Evolutionary conservation across 768 basidiomycete species (phyloP).

Genomic region (Russula foetens): DNA sequence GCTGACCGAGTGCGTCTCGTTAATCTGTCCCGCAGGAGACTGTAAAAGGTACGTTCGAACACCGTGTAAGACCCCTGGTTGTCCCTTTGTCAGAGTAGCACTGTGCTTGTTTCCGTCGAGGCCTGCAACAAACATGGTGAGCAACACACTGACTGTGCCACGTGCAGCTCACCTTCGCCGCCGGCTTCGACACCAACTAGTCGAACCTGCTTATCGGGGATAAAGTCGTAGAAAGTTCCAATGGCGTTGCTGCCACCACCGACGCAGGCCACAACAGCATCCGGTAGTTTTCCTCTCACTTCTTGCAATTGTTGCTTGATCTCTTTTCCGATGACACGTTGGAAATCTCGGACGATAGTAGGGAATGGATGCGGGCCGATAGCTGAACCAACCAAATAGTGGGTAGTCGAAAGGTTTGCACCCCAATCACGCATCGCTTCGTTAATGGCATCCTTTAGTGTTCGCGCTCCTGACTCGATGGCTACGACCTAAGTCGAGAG

Average conservation of each 20-base stretch:
- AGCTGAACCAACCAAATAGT: slow-evolving; percentile 94
- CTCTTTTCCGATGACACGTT: slow-evolving; percentile 89
- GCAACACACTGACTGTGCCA: not conserved
- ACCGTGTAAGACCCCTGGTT: slow-evolving; percentile 92
- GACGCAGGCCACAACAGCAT: slow-evolving; percentile 92
- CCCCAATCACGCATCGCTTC: slow-evolving; percentile 99
- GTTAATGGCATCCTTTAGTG: slow-evolving; percentile 97
- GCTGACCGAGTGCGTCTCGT: slow-evolving; percentile 95
- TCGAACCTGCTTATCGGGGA: slow-evolving; percentile 75
- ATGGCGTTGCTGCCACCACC: slow-evolving; percentile 98
- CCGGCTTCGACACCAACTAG: slow-evolving; percentile 96
- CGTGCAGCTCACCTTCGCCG: slow-evolving; percentile 65
- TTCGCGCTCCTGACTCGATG: slow-evolving; percentile 88
- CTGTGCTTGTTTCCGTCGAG: slow-evolving; percentile 81
- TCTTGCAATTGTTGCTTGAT: slow-evolving; percentile 82
- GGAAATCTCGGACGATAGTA: slow-evolving; percentile 97
- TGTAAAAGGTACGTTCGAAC: slow-evolving; percentile 95
- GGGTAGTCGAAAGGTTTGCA: slow-evolving; percentile 86
- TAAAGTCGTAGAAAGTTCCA: slow-evolving; percentile 96
- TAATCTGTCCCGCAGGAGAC: slow-evolving; percentile 81
- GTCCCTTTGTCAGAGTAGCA: slow-evolving; percentile 86
- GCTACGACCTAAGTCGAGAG: slow-evolving; percentile 64
- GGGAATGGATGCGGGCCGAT: slow-evolving; percentile 99
- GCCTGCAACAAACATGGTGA: slow-evolving; percentile 35
- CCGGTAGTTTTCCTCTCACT: slow-evolving; percentile 76